Base-by-base conservation (phyloP, 2,329 filamentous ascomycete species). In the Drechslerella coelobrocha region DNA sequence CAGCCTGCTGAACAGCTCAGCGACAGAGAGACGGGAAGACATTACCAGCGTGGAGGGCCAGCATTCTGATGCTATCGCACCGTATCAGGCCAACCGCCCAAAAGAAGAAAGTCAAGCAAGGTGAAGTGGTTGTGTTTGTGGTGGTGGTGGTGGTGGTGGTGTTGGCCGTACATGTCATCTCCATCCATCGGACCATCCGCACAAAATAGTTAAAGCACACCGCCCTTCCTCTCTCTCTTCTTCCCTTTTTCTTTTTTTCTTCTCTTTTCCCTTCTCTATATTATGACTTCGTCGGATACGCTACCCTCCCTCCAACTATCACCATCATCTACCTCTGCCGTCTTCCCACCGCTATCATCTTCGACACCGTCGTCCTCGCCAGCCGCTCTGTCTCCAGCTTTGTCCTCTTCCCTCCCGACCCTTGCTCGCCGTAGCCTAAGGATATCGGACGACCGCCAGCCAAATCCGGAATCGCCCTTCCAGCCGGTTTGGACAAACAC, bases 361-460 rank as follows among this genome's bases (percentile, higher is more conserved):
- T 10, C 27, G 24, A n/a, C n/a, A 50, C 41, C 39, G 24, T 41
- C 51, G 29, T n/a, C 17, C n/a, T n/a, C 61, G 9, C 31, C 61
- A 23, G 1, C 53, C 1, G 34, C 55, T 24, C 37, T 48, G 19
- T 47, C 50, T 12, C 47, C 39, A 43, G 17, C 23, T 47, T 17
- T 61, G 56, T 61, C 59, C 29, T 62, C 59, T 29, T 61, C 57
- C 52, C 45, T 57, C 41, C 45, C 52, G 45, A 61, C 65, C 43
- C 65, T 69, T 57, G 63, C 50, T 51, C 41, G 12, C 2, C 29
- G 9, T 39, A 27, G 37, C 45, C 45, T n/a, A n/a, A 10, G 52
- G 47, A 69, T 52, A 62, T 62, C 65, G 65, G 65, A 69, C 65
- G 57, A 62, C 55, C 47, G 55, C 23, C 63, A 50, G 34, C 65